A percentile compares a stretch with the other conserved stretches of the same genome.
These are phyloP conservation scores for Physcomitrium patens DNA, from an alignment of 225 moss, liverwort and hornwort genomes.

Conservation along the genomic window DNA sequence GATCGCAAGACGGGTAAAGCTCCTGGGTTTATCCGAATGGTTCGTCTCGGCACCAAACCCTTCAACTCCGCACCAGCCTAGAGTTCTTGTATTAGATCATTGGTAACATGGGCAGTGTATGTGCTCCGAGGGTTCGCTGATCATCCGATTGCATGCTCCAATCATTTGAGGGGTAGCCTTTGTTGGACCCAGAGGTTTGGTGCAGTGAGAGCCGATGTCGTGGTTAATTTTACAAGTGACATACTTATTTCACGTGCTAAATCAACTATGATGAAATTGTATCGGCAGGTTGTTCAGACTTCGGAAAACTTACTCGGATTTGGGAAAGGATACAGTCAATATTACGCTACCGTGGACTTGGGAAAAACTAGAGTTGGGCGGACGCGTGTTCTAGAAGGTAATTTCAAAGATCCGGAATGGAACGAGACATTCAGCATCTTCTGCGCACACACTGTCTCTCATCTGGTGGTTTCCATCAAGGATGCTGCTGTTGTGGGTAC, in stretches of 20 bases:
- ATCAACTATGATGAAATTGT: not conserved
- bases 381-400: slow-evolving; percentile 18
- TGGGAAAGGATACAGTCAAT: slow-evolving; percentile 34
- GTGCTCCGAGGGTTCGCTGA: no score
- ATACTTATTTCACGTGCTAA: not conserved
- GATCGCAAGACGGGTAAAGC: slow-evolving; percentile 38
- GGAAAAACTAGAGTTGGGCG: slow-evolving; percentile 32
- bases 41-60: not conserved
- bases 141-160: no score
- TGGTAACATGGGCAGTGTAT: no score
- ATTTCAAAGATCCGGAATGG: slow-evolving; percentile 31
- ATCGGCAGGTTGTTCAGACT: slow-evolving; percentile 27
- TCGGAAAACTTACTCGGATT: slow-evolving; percentile 13
- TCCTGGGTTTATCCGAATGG: slow-evolving; percentile 35
- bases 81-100: no score
- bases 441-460: slow-evolving; percentile 27
- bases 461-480: slow-evolving; percentile 26
- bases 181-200: no score
- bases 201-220: no score
- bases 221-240: not conserved
- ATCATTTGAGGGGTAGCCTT: no score
- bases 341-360: slow-evolving; percentile 35
- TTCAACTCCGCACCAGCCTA: not conserved
- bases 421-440: slow-evolving; percentile 31
- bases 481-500: slow-evolving; percentile 32